Base-by-base conservation (phyloP, 2,329 filamentous ascomycete genomes). In the Sporothrix phasma region DNA sequence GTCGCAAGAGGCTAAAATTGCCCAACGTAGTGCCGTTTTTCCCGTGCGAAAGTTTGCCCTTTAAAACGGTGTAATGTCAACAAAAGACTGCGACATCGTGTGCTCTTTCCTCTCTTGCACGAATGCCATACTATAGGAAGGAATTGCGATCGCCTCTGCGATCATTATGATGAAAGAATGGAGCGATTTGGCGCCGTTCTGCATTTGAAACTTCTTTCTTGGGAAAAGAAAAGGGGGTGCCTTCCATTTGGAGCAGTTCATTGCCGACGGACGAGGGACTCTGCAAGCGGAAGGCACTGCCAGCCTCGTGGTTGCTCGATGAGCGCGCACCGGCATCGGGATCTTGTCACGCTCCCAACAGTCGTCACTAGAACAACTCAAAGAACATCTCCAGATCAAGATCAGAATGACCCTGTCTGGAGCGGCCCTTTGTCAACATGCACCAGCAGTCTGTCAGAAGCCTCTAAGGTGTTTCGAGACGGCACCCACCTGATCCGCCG, bases 341-440 rank as follows among this genome's bases (percentile, higher is more conserved):
- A 11, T 1, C 13, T 0, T 26, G 31, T 60, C 46, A 11, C 63
- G 17, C 29, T n/a, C 24, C 39, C 63, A 61, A 61, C 63, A 37
- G 63, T 64, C 63, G 41, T 43, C 63, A 46, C n/a, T n/a, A n/a
- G 54, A 46, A 46, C 63, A 64, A 64, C 62, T 34, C 24, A 53
- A 7, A n/a, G 3, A n/a, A 15, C 37, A 58, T 43, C 37, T 2
- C 22, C 15, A 43, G 3, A 2, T n/a, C 37, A 41, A 29, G 17
- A 58, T n/a, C n/a, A n/a, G n/a, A n/a, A n/a, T n/a, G n/a, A n/a
- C n/a, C n/a, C n/a, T n/a, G n/a, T n/a, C n/a, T n/a, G n/a, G n/a
- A n/a, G n/a, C n/a, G n/a, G n/a, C n/a, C n/a, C n/a, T n/a, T n/a
- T n/a, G n/a, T 0, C 11, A 15, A 31, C 17, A n/a, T 39, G 19